Evolutionary conservation across 257 asterid species (phyloP), one percentile per base, ranked within the genome.

Genomic region (Mentha longifolia): DNA sequence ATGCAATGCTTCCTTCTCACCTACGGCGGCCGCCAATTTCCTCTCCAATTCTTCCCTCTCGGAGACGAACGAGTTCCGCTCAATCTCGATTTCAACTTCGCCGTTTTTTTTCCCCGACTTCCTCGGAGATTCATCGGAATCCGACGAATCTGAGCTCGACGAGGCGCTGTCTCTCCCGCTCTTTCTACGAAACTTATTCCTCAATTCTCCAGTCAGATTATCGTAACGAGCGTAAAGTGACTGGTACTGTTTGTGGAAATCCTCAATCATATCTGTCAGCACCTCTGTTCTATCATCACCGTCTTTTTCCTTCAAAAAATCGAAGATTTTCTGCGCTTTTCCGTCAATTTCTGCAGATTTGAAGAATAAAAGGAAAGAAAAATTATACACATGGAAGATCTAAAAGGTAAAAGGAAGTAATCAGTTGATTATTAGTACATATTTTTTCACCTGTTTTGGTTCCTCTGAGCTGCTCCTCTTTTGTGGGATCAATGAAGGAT

Each of bases 111-210:
- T 60, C 39, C 83, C 79, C 66, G 80, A 81, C 67, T 84, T 68
- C 58, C 63, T 50, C 7, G 74, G 78, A 68, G 85, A 75, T 56
- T 76, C 75, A 46, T 90, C 92, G 2, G 90, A 90, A 72, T 89
- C 95, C 14, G 86, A 82, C 71, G 97, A 85, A 75, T 79, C 89
- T 20, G 98, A 89, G 73, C 85, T 80, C 74, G 96, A 86, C 46
- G 87, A 86, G 51, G 89, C 83, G 73, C 82, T 65, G 4, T 72
- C 85, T 9, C 78, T 81, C 50, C 69, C 86, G 30, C 61, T 77
- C 76, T 82, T 79, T 33, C 81, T 83, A 9, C 73, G 77, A 28
- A 79, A 79, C 50, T 84, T 82, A 68, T 86, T 76, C 60, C 85
- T 81, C 86, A 92, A 71, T 52, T 81, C 84, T 68, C 83, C 91